Base-by-base conservation (phyloP, 1,139 yeast species). In the Yamadazyma conglobata region DNA sequence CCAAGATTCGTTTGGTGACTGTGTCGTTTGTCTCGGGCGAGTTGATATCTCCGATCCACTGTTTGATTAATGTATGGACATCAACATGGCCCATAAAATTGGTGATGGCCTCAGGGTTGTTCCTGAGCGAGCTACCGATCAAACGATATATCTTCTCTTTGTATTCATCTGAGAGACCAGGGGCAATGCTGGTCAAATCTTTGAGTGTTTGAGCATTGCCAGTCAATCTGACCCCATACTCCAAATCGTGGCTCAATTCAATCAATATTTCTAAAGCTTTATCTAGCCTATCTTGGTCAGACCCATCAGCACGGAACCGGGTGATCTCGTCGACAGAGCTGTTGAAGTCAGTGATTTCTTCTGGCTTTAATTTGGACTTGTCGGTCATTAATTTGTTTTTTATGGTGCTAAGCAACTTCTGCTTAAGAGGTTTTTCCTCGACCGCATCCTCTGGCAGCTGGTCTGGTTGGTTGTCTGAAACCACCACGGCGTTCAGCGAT, bases 171-270 rank as follows among this genome's bases (percentile, higher is more conserved):
- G 7, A n/a, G 5, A 15, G 15, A 9, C 8, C 24, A 15, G 39
- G 34, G 2, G 35, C 25, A 4, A 49, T 31, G 2, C 35, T 33
- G 12, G 42, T 29, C 22, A 37, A 24, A 10, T 22, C 12, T 5
- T 25, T 12, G 31, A 65, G 43, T 13, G 39, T 40, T 9, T 38
- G 29, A 32, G 58, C 34, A 23, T 54, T 35, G 13, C 27, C 23
- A 1, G 70, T 55, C 32, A 67, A 44, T 30, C 58, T 58, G 4
- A 58, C 61, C 1, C 91, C 91, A 43, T 69, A 71, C 34, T 82
- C 85, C 15, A 72, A 51, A 42, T 81, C 89, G 44, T 82, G 86
- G 25, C 82, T 70, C 41, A 73, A 57, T 6, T 83, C 89, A 7
- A 66, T 67, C 35, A 83, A 52, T 0, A 60, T 55, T 15, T 73